A percentile compares a stretch with the other conserved stretches of the same genome.
These are phyloP conservation scores for Backusella sp. DNA, from an alignment of 192 early-diverging fungal species.

Conservation along the genomic window DNA sequence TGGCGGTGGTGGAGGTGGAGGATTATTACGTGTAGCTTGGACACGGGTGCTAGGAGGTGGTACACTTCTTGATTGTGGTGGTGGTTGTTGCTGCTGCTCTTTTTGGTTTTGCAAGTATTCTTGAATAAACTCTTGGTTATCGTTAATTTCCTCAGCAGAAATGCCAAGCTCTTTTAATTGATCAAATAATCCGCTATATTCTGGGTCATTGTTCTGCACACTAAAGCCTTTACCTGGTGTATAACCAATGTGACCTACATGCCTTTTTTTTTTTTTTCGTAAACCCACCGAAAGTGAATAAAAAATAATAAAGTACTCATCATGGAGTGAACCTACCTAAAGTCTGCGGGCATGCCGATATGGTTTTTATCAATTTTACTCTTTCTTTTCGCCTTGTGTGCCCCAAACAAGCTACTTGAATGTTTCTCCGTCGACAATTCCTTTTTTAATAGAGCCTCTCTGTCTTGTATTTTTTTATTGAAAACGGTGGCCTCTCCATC, in stretches of 20 bases:
- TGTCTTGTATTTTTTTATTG: slow-evolving; percentile 49
- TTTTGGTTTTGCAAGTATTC: slow-evolving; percentile 60
- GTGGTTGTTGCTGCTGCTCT: slow-evolving; percentile 18
- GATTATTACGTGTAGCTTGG: slow-evolving; percentile 21
- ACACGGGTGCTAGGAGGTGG: slow-evolving; percentile 14
- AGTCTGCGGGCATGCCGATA: slow-evolving; percentile 52
- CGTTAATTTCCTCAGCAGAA: slow-evolving; percentile 55
- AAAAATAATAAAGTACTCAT: background rate
- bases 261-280: slow-evolving; percentile 20
- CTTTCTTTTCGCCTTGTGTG: slow-evolving; percentile 34
- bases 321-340: slow-evolving; percentile 16
- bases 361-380: slow-evolving; percentile 56
- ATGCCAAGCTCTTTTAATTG: slow-evolving; percentile 67
- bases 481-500: slow-evolving; percentile 65
- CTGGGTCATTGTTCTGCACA: slow-evolving; percentile 66
- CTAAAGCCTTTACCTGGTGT: slow-evolving; percentile 56
- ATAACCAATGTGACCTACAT: slow-evolving; percentile 63
- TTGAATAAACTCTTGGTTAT: slow-evolving; percentile 65
- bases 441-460: slow-evolving; percentile 10
- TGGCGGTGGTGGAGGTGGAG: slow-evolving; percentile 34
- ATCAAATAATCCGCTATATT: slow-evolving; percentile 64
- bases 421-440: slow-evolving; percentile 10
- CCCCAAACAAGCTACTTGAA: background rate
- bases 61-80: background rate
- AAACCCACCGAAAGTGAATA: background rate